Evolutionary conservation across 2,329 filamentous ascomycete genomes (phyloP).

Genomic region (Fusarium keratoplasticum): DNA sequence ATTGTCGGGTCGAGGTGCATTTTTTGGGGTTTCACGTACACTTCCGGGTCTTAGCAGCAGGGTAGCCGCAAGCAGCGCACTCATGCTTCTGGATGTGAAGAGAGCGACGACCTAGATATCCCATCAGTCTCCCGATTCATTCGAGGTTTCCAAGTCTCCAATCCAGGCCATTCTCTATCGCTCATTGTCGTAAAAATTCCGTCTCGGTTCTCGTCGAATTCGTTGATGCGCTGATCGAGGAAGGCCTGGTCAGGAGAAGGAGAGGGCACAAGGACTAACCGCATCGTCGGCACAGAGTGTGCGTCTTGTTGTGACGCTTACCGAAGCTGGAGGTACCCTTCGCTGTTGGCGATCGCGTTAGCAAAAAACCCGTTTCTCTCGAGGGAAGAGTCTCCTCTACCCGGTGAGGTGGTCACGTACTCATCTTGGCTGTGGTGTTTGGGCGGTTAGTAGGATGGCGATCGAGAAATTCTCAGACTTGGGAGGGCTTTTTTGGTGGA

Average conservation of each 20-base stretch:
- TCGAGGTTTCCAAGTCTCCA: constrained; percentile 3
- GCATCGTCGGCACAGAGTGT: constrained; percentile 98
- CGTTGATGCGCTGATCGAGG: constrained; percentile 25
- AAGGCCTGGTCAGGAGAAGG: constrained; percentile 23
- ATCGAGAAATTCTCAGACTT: constrained; percentile 51
- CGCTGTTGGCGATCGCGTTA: constrained; percentile 54
- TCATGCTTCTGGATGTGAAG: constrained; percentile 99
- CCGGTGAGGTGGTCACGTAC: constrained; percentile 55
- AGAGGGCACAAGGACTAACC: constrained; percentile 71
- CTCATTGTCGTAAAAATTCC: constrained; percentile 20
- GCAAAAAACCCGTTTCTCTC: constrained; percentile 30
- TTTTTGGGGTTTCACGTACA: constrained; percentile 74
- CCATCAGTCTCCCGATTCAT: constrained; percentile 41
- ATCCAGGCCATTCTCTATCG: constrained; percentile 25
- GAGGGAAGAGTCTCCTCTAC: constrained; percentile 32
- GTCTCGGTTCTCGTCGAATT: constrained; percentile 21
- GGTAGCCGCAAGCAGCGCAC: constrained; percentile 95
- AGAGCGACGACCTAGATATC: constrained; percentile 82
- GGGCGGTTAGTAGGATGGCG: constrained; percentile 54
- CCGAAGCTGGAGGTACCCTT: constrained; percentile 70
- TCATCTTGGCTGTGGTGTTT: constrained; percentile 67
- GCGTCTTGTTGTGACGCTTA: constrained; percentile 94
- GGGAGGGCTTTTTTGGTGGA: constrained; percentile 53
- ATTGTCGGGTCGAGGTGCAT: constrained; percentile 16
- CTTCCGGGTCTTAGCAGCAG: constrained; percentile 96